phyloP scores from a whole-genome alignment of 83 land plant species.

The Thuja plicata region DNA sequence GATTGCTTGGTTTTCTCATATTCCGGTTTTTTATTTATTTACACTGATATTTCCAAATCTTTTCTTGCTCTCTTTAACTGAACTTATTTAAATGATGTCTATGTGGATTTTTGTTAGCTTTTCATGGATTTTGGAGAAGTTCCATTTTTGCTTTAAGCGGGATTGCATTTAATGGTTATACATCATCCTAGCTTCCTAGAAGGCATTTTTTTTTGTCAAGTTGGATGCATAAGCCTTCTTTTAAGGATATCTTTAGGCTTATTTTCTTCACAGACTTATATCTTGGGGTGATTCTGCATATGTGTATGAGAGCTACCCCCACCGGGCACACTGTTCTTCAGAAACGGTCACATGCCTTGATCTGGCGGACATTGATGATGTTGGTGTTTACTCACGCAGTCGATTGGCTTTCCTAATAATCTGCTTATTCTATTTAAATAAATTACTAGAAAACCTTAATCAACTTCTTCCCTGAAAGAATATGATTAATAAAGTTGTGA shows the following conservation, averaged over 20 bases:
- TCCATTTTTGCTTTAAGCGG: not conserved
- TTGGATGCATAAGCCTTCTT: not conserved
- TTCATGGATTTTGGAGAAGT: not conserved
- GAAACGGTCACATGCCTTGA: not conserved
- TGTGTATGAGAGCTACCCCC: not conserved
- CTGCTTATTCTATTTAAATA: not conserved
- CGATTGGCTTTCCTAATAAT: not conserved
- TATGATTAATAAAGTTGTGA: not conserved
- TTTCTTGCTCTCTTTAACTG: not conserved
- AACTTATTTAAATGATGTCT: not conserved
- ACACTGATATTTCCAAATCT: not conserved
- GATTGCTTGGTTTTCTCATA: not conserved
- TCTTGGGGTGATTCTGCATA: not conserved
- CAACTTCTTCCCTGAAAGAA: not conserved
- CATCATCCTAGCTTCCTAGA: not conserved
- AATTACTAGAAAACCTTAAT: not conserved
- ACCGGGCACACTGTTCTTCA: not conserved
- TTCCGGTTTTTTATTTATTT: not conserved
- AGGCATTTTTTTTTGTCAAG: not conserved
- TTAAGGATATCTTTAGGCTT: not conserved
- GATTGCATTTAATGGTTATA: not conserved
- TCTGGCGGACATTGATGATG: not conserved
- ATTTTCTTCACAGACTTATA: not conserved
- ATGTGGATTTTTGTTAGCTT: not conserved
- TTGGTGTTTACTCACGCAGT: not conserved